phyloP scores from a whole-genome alignment of 1,139 yeast species.

The Geotrichum cucujoidarum region DNA sequence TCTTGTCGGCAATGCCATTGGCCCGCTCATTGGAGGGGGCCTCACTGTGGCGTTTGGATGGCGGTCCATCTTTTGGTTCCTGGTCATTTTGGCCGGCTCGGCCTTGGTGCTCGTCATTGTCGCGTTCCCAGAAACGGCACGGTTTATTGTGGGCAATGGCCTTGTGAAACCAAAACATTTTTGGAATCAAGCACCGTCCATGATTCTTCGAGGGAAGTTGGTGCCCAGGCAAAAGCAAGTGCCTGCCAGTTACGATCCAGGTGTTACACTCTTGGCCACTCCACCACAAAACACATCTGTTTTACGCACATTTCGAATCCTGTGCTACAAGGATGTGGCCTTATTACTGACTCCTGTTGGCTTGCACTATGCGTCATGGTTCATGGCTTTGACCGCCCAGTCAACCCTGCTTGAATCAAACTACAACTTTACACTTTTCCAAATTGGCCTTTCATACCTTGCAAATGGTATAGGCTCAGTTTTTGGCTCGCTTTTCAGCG shows the following conservation, averaged over 20 bases:
- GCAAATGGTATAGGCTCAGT: constrained; percentile 40
- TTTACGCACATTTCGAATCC: constrained; percentile 38
- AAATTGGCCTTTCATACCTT: constrained; percentile 57
- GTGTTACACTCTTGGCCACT: constrained; percentile 14
- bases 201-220: constrained; percentile 20
- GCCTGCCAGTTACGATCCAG: constrained; percentile 28
- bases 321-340: constrained; percentile 35
- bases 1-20: constrained; percentile 67
- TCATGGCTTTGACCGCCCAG: constrained; percentile 60
- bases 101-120: constrained; percentile 33
- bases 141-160: constrained; percentile 65
- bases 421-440: constrained; percentile 49
- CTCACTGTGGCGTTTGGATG: constrained; percentile 57
- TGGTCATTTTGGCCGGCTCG: constrained; percentile 56
- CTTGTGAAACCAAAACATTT: constrained; percentile 45
- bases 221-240: constrained; percentile 19
- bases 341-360: constrained; percentile 50
- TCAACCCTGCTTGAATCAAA: constrained; percentile 48
- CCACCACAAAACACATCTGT: constrained; percentile 42
- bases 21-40: constrained; percentile 70
- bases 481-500: constrained; percentile 35
- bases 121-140: constrained; percentile 64
- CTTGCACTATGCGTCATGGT: constrained; percentile 62
- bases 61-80: constrained; percentile 73
- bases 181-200: constrained; percentile 43